These are phyloP conservation scores for Articulospora tetracladia DNA, from an alignment of 495 filamentous ascomycete genomes.

Conservation along the genomic window DNA sequence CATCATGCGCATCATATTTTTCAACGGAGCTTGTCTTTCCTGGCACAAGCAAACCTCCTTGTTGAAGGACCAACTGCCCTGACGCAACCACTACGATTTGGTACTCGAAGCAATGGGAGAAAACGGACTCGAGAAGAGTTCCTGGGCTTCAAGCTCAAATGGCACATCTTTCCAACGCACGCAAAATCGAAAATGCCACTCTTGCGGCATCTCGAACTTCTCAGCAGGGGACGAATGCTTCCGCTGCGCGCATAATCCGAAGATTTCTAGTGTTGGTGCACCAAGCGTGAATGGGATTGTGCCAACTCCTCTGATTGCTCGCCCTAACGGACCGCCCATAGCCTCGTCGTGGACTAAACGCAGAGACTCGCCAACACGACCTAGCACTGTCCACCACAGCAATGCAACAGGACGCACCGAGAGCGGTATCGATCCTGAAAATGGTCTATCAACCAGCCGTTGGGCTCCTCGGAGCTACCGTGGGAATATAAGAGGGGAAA, in stretches of 20 bases:
- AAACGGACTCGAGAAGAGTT: not conserved
- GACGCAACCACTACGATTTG: not conserved
- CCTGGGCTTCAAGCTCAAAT: not conserved
- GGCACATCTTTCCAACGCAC: not conserved
- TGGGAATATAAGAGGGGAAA: not conserved
- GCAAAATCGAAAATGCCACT: slow-evolving; percentile 18
- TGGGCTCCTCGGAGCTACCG: slow-evolving; percentile 20
- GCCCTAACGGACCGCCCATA: not conserved
- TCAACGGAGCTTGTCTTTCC: not conserved
- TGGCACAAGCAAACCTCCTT: not conserved
- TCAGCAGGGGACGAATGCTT: slow-evolving; percentile 13
- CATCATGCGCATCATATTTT: not conserved
- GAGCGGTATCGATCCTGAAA: not conserved
- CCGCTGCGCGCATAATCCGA: slow-evolving; percentile 6
- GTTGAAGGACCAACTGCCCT: not conserved
- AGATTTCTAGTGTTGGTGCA: not conserved
- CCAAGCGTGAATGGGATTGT: not conserved
- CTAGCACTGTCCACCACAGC: not conserved
- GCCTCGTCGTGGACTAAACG: not conserved
- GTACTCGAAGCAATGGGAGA: not conserved
- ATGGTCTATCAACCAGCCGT: slow-evolving; percentile 17
- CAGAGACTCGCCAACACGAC: not conserved
- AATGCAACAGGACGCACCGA: not conserved
- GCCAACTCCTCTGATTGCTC: not conserved
- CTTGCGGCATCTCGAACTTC: slow-evolving; percentile 48